Base-by-base conservation (phyloP, 2,329 filamentous ascomycete genomes). In the Meredithiella fracta region DNA sequence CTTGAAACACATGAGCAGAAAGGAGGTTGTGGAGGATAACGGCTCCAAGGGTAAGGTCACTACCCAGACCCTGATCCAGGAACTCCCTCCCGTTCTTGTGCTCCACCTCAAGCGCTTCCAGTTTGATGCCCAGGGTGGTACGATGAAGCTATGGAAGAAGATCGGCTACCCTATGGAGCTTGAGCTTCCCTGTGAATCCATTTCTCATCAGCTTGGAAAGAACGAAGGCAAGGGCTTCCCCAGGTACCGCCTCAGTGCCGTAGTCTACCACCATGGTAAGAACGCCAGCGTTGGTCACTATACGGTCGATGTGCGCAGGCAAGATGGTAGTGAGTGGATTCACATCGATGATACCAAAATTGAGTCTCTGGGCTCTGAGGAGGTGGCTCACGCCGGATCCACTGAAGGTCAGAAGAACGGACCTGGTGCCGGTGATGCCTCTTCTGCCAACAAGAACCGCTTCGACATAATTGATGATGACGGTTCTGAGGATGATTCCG, bases 71-170 rank as follows among this genome's bases (percentile, higher is more conserved):
- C 89, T 94, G 62, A 94, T 98, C 60, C 91, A 97, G 64, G 86
- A 82, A 1, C 73, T 97, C 15, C 92, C 92, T 0, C 87, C 89
- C 0, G 86, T 97, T 3, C 77, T 98, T 11, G 94, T 97, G 55
- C 77, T 98, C 7, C 92, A 98, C 65, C 76, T 98, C 44, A 98
- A 98, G 72, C 87, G 92, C 47, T 98, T 98, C 74, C 88, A 96
- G 64, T 97, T 95, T 63, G 89, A 97, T 64, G 86, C 82, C 59
- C 79, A 83, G 58, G 86, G 83, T 47, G 89, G 89, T 23, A 94
- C 89, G 0, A 85, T 95, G 64, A 98, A 98, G 74, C 94, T 97
- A 61, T 96, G 91, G 87, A 98, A 97, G 73, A 94, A 91, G 72
- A 77, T 98, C 58, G 91, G 89, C 20, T 98, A 98, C 65, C 92